phyloP scores from a whole-genome alignment of 2,329 filamentous ascomycete genomes.

The Tolypocladium pustulatum region DNA sequence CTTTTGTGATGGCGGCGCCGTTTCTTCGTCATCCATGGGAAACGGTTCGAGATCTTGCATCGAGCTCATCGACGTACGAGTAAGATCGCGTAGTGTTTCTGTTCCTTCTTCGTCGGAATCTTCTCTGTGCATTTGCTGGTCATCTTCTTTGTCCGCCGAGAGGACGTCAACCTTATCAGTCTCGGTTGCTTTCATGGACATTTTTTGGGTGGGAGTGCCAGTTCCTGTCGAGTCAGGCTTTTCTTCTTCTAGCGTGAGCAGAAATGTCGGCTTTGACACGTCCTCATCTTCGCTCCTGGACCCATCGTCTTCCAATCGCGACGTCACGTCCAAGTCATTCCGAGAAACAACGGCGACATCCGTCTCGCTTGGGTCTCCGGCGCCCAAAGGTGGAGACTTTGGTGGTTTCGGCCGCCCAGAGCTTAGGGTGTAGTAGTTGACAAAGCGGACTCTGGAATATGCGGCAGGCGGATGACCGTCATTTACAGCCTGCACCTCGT shows the following conservation, averaged over 20 bases:
- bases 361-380: constrained; percentile 1
- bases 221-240: not conserved
- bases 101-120: not conserved
- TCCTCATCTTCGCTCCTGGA: not conserved
- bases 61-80: constrained; percentile 13
- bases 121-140: not conserved
- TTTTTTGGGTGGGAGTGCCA: not conserved
- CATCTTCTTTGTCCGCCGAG: not conserved
- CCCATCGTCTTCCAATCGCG: not conserved
- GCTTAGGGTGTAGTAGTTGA: constrained; percentile 87
- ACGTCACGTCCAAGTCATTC: not conserved
- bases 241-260: not conserved
- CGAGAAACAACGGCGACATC: not conserved
- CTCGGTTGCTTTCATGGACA: not conserved
- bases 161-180: not conserved
- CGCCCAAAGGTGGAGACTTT: constrained; percentile 5
- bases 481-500: constrained; percentile 33
- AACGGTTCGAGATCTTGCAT: constrained; percentile 28
- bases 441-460: constrained; percentile 56
- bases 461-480: constrained; percentile 10
- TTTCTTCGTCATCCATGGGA: constrained; percentile 19
- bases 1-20: not conserved
- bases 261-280: not conserved
- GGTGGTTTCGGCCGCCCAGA: constrained; percentile 54
- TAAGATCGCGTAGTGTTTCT: constrained; percentile 3